These are phyloP conservation scores for Beauveria sp. DNA, from an alignment of 2,329 filamentous ascomycete species.

Conservation along the genomic window DNA sequence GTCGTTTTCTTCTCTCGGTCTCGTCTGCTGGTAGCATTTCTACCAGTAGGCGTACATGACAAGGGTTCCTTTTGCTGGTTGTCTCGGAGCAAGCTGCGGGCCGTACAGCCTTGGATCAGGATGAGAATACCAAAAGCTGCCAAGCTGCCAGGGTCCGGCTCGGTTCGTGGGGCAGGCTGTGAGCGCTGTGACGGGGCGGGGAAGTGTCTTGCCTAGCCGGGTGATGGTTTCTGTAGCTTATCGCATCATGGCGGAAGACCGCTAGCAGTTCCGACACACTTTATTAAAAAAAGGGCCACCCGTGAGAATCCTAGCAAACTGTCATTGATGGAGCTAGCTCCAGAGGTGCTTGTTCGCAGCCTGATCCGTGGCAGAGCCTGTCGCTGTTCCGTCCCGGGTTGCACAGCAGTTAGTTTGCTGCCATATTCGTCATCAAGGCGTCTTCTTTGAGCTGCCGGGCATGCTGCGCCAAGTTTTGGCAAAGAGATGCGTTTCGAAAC, in stretches of 20 bases:
- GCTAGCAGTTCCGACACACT: constrained; percentile 2
- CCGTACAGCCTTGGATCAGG: neutral
- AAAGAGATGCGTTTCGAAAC: constrained; percentile 5
- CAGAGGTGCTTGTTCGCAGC: neutral
- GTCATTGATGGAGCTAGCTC: neutral
- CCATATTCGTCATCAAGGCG: neutral
- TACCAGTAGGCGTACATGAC: neutral
- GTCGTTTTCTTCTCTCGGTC: neutral
- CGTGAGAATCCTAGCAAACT: neutral
- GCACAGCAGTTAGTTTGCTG: neutral
- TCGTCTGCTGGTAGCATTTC: neutral
- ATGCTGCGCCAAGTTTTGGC: neutral
- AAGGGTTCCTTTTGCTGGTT: neutral
- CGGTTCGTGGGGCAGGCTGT: neutral
- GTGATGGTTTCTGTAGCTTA: constrained; percentile 11
- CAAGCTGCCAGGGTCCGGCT: neutral
- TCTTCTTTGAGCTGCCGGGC: neutral
- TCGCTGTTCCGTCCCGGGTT: neutral
- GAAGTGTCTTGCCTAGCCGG: constrained; percentile 9
- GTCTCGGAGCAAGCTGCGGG: neutral
- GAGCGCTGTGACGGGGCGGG: constrained; percentile 6
- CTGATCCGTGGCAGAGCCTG: neutral
- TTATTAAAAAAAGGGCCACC: neutral
- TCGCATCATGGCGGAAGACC: neutral
- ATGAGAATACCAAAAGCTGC: neutral